phyloP scores from a whole-genome alignment of 2,329 filamentous ascomycete genomes.

The Incumbomyces delicatus region DNA sequence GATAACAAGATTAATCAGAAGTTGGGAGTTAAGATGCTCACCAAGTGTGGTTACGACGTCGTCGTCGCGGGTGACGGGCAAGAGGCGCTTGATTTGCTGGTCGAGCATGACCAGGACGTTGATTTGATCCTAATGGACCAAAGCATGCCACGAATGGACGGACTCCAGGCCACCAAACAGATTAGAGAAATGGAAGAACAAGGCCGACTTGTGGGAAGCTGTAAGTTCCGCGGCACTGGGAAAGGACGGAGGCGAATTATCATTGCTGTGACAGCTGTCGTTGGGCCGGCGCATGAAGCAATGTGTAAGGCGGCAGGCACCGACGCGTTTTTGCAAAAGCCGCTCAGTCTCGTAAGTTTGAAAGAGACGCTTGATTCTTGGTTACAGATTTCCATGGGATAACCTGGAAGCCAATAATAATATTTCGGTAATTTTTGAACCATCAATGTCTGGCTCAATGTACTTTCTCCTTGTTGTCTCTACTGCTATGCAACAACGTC shows the following conservation, averaged over 20 bases:
- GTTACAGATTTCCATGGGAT: not conserved
- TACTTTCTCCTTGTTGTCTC: too few relatives aligned
- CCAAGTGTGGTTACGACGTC: constrained; percentile 18
- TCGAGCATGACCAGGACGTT: constrained; percentile 18
- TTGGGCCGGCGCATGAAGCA: constrained; percentile 20
- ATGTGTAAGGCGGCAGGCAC: constrained; percentile 23
- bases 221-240: not conserved
- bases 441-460: too few relatives aligned
- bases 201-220: constrained; percentile 9
- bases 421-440: too few relatives aligned
- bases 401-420: not conserved
- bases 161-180: constrained; percentile 23
- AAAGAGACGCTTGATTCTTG: not conserved
- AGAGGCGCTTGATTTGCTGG: constrained; percentile 21
- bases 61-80: constrained; percentile 23
- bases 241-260: constrained; percentile 18
- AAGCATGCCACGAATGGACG: constrained; percentile 26
- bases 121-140: constrained; percentile 27
- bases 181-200: constrained; percentile 23
- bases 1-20: constrained; percentile 27
- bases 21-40: constrained; percentile 21
- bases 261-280: constrained; percentile 25
- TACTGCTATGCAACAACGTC: too few relatives aligned
- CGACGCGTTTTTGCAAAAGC: constrained; percentile 25
- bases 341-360: constrained; percentile 16